A percentile compares a stretch with the other conserved stretches of the same genome.
Evolutionary conservation across 2,329 filamentous ascomycete genomes (phyloP).

Genomic region (Didymella lethalis): DNA sequence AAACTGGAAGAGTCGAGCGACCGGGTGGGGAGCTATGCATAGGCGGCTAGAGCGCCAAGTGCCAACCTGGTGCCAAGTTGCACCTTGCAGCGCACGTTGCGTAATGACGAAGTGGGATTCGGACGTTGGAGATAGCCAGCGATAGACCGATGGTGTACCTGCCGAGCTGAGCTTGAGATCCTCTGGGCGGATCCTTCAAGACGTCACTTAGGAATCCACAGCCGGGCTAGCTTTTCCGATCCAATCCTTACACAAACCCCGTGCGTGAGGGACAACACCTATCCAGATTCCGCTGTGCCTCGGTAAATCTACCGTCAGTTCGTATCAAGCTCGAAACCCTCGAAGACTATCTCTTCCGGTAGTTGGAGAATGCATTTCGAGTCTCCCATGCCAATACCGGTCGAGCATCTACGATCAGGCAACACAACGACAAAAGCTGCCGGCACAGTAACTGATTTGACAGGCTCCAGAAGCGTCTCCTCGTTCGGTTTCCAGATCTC

Average conservation of each 20-base stretch:
- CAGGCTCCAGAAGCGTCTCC: conserved; percentile 20
- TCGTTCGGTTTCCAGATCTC: conserved; percentile 26
- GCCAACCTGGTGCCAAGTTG: conserved; percentile 18
- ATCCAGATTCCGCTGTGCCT: background rate
- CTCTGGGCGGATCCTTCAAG: conserved; percentile 13
- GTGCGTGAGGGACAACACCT: background rate
- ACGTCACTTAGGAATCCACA: conserved; percentile 6
- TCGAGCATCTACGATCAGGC: conserved; percentile 26
- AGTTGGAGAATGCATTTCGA: conserved; percentile 24
- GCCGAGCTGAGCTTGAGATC: conserved; percentile 20
- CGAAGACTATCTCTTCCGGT: conserved; percentile 7
- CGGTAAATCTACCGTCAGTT: background rate
- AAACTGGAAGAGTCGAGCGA: conserved; percentile 14
- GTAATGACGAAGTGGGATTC: conserved; percentile 15
- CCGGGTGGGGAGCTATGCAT: conserved; percentile 12
- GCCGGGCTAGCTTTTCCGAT: no score
- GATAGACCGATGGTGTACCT: conserved; percentile 21
- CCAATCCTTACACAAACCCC: background rate
- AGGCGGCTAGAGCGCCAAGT: conserved; percentile 21
- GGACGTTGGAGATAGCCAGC: conserved; percentile 12
- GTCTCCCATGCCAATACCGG: conserved; percentile 20
- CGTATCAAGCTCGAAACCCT: background rate
- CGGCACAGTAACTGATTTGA: conserved; percentile 26
- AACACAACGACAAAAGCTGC: conserved; percentile 29
- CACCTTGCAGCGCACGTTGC: conserved; percentile 21